Percentiles rank a stretch among this genome's conserved stretches.
phyloP scores from a whole-genome alignment of 257 asterid species.

The Paraleonurus japonicus region DNA sequence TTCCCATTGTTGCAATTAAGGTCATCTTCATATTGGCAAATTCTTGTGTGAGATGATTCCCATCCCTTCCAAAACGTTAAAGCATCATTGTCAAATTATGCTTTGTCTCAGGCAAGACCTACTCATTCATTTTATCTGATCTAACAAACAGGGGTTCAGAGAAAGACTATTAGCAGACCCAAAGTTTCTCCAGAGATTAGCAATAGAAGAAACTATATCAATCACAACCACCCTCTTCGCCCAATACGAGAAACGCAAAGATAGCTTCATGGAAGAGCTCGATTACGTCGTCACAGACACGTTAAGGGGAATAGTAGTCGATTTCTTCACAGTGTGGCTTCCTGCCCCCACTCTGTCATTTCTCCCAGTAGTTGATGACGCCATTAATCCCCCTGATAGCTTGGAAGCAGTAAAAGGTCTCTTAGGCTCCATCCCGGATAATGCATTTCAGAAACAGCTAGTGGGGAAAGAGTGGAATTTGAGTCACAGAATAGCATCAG shows the following conservation, averaged over 20 bases:
- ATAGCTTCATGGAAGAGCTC: conserved; percentile 65
- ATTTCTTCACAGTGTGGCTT: conserved; percentile 91
- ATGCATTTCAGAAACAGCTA: conserved; percentile 75
- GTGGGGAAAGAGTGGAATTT: conserved; percentile 77
- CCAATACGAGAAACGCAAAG: conserved; percentile 79
- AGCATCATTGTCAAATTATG: too few relatives aligned
- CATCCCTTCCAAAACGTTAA: too few relatives aligned
- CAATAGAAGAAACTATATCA: conserved; percentile 88
- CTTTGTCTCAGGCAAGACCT: too few relatives aligned
- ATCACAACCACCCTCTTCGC: conserved; percentile 86
- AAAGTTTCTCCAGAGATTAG: conserved; percentile 70
- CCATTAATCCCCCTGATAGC: conserved; percentile 44
- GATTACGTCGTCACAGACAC: conserved; percentile 83
- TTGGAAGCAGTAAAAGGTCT: conserved; percentile 72
- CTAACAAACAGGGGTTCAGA: conserved; percentile 77
- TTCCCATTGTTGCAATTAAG: neutral
- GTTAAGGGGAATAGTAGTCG: conserved; percentile 70
- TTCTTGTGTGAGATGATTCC: too few relatives aligned
- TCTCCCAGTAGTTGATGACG: conserved; percentile 48
- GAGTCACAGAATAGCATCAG: conserved; percentile 78
- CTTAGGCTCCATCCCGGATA: conserved; percentile 83
- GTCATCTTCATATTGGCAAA: neutral
- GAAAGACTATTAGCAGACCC: conserved; percentile 91
- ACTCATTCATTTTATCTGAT: neutral
- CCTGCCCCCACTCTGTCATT: conserved; percentile 88